Evolutionary conservation across 129 eudicot genomes (phyloP), one percentile per base, ranked within the genome.

Genomic region (Flaveria brownii): DNA sequence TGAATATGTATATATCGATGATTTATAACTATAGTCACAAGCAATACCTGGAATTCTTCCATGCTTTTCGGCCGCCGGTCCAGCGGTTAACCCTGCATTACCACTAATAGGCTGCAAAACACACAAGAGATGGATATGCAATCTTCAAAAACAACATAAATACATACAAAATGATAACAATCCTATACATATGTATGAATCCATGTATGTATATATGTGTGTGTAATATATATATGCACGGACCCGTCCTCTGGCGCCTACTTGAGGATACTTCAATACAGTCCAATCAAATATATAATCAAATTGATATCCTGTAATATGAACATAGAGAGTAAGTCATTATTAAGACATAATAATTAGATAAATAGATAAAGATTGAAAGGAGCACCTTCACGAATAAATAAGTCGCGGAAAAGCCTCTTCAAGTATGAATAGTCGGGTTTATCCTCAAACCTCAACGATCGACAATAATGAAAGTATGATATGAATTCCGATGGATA

Each of bases 261-360:
- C 88, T 81, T 95, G 99, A 77, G 99, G 99, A 84, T 95, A 95
- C 87, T 95, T 95, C 87, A 91, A 80, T 76, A 93, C 92, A 2
- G 98, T 93, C 98, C 98, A 93, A 82, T 93, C 98, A 71, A 93
- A 93, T 5, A 95, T 93, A 88, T 95, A 91, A 77, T 95, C 99
- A 79, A 95, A 95, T 39, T 95, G 99, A 79, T 95, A 95, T 74
- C 97, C 99, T 95, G 86, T 56, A 71, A 39, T 57, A 76, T 39
- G 8, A 23, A 18, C 50, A 20, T 45, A 65, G 20, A 74, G 52
- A 25, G 51, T 71, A 71, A 62, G 17, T 60, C 57, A 41, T n/a
- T 1, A 66, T 11, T 18, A 65, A 2, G 51, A 15, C 12, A 18
- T 49, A 30, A 67, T 54, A 17, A 65, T 0, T 11, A 39, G 10